Conservation (phyloP, 352 stramenopile genomes). For the Peronospora belbahrii region DNA sequence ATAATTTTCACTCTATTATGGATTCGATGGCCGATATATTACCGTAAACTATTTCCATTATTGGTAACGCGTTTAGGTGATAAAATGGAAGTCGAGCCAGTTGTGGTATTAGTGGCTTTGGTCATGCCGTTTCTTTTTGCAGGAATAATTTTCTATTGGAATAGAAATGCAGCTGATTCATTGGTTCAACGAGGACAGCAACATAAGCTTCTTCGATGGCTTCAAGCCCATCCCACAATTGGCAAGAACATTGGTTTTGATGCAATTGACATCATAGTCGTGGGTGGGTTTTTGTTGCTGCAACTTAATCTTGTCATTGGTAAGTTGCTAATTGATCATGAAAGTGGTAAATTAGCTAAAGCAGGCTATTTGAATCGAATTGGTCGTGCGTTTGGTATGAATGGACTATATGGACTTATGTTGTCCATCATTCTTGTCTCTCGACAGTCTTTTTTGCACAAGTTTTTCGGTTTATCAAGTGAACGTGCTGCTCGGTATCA, state of each 20-base stretch:
- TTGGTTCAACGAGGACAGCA: slow-evolving; percentile 4
- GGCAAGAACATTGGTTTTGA: slow-evolving; percentile 25
- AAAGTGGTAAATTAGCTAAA: slow-evolving; percentile 61
- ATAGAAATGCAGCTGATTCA: slow-evolving; percentile 11
- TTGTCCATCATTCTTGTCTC: slow-evolving; percentile 56
- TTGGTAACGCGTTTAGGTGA: slow-evolving; percentile 24
- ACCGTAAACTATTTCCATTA: slow-evolving; percentile 20
- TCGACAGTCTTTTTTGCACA: slow-evolving; percentile 57
- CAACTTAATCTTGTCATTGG: slow-evolving; percentile 58
- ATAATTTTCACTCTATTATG: slow-evolving; percentile 34
- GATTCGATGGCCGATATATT: slow-evolving; percentile 46
- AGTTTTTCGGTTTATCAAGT: slow-evolving; percentile 43
- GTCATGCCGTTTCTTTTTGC: slow-evolving; percentile 31
- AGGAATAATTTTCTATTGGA: slow-evolving; percentile 39
- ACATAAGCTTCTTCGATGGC: slow-evolving; percentile 20
- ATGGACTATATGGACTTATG: slow-evolving; percentile 48
- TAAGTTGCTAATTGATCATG: slow-evolving; percentile 57
- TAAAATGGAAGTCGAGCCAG: slow-evolving; percentile 42
- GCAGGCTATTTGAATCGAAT: slow-evolving; percentile 39
- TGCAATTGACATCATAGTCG: slow-evolving; percentile 38
- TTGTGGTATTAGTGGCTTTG: slow-evolving; percentile 30
- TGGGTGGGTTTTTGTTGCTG: slow-evolving; percentile 38
- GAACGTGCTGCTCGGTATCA: slow-evolving; percentile 57
- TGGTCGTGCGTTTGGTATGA: slow-evolving; percentile 57
- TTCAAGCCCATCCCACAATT: slow-evolving; percentile 19